These are phyloP conservation scores for Trametes coccinea DNA, from an alignment of 768 basidiomycete genomes.

Conservation along the genomic window DNA sequence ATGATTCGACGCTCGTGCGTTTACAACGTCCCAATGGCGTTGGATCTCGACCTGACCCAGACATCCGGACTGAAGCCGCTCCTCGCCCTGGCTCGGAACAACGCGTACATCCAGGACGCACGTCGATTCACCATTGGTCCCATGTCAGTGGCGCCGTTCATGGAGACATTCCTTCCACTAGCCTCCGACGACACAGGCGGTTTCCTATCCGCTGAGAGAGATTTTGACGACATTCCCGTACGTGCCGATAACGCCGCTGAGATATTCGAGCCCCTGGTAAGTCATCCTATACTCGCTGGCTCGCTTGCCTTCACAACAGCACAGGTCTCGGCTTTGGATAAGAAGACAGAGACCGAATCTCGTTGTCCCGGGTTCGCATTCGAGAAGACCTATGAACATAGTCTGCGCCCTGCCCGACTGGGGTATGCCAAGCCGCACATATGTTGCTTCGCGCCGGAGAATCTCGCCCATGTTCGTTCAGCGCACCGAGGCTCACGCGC, in stretches of 20 bases:
- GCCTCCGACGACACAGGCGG: too few relatives aligned
- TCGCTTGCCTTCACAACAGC: too few relatives aligned
- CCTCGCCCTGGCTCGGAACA: too few relatives aligned
- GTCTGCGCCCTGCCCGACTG: not conserved
- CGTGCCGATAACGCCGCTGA: not conserved
- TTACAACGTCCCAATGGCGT: too few relatives aligned
- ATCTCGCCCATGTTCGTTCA: not conserved
- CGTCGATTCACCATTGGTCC: too few relatives aligned
- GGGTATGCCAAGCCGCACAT: constrained; percentile 9
- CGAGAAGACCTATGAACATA: not conserved
- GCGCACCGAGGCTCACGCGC: not conserved
- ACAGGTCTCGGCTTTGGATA: not conserved
- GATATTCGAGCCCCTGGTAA: constrained; percentile 1
- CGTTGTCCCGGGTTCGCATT: constrained; percentile 13
- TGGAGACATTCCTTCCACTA: too few relatives aligned
- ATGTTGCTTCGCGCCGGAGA: constrained; percentile 6
- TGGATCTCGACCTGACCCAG: too few relatives aligned
- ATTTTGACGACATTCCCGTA: not conserved
- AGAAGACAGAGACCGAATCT: not conserved
- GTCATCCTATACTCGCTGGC: not conserved
- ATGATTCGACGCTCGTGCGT: too few relatives aligned
- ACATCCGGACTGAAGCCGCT: too few relatives aligned
- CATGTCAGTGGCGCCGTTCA: too few relatives aligned
- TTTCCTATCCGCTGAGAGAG: not conserved
- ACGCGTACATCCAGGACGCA: not conserved